These are phyloP conservation scores for Lachancea nothofagi DNA, from an alignment of 805 yeast genomes.

Conservation along the genomic window DNA sequence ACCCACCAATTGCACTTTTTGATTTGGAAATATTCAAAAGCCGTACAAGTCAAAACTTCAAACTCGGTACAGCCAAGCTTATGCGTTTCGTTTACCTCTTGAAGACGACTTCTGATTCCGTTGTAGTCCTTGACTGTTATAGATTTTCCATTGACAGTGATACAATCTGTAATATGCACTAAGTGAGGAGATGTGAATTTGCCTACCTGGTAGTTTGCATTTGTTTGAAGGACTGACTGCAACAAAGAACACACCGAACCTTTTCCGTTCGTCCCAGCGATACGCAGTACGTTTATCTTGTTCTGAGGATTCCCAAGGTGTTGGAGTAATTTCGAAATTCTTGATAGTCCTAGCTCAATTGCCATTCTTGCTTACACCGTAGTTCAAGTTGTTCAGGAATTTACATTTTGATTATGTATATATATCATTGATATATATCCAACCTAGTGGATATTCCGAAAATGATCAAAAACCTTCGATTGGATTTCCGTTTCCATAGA, in stretches of 20 bases:
- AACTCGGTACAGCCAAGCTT: conserved; percentile 76
- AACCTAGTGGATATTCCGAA: no score
- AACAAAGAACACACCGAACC: conserved; percentile 88
- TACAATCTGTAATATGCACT: conserved; percentile 65
- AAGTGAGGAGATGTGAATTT: conserved; percentile 89
- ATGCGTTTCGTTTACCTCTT: conserved; percentile 35
- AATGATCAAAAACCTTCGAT: no score
- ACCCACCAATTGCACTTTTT: conserved; percentile 66
- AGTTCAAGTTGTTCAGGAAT: no score
- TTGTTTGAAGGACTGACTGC: conserved; percentile 50
- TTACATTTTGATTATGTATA: no score
- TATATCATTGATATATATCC: no score
- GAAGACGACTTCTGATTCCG: conserved; percentile 40
- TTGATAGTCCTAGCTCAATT: conserved; percentile 53
- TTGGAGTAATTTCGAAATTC: conserved; percentile 43
- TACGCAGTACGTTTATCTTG: conserved; percentile 64
- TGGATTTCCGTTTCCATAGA: no score
- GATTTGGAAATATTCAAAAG: conserved; percentile 65
- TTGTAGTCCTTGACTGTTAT: conserved; percentile 45
- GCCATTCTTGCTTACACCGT: no score
- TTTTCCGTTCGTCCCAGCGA: conserved; percentile 96
- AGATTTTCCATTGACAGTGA: conserved; percentile 56
- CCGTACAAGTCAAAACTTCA: conserved; percentile 80
- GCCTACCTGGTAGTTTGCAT: conserved; percentile 48
- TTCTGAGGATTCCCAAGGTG: conserved; percentile 66